Conservation (phyloP, 805 yeast genomes). For the Barnettozyma vustinii region DNA sequence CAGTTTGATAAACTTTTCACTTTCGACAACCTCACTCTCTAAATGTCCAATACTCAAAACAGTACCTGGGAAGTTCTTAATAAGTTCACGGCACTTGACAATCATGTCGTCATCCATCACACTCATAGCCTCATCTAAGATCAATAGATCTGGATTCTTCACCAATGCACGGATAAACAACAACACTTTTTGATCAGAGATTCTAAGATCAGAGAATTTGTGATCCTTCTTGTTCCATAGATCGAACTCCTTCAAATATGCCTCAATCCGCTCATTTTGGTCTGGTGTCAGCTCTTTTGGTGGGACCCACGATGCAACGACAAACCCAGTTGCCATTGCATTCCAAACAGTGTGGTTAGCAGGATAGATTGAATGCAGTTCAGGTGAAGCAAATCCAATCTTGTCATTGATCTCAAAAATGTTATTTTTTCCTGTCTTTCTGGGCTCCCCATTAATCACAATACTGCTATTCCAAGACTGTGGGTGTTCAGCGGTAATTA, state of each 20-base stretch:
- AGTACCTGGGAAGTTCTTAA: conserved; percentile 58
- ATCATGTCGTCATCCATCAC: conserved; percentile 72
- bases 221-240: conserved; percentile 34
- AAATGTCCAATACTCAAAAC: conserved; percentile 80
- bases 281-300: conserved; percentile 35
- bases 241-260: conserved; percentile 42
- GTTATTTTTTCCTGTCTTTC: conserved; percentile 69
- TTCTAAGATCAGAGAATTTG: conserved; percentile 47
- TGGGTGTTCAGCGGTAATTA: conserved; percentile 93
- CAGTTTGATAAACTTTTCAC: conserved; percentile 42
- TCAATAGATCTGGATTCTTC: conserved; percentile 70
- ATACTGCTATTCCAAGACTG: conserved; percentile 85
- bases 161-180: conserved; percentile 73
- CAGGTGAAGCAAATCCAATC: conserved; percentile 92
- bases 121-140: conserved; percentile 89
- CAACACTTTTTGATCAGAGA: conserved; percentile 74
- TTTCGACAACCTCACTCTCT: conserved; percentile 65
- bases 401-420: conserved; percentile 71
- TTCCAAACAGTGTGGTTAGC: conserved; percentile 44
- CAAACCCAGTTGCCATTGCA: conserved; percentile 67
- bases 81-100: conserved; percentile 46
- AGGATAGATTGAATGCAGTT: conserved; percentile 85
- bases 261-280: conserved; percentile 36
- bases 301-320: conserved; percentile 59
- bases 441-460: conserved; percentile 54